phyloP scores from a whole-genome alignment of 2,329 filamentous ascomycete species.

The Talaromyces albobiverticillius region DNA sequence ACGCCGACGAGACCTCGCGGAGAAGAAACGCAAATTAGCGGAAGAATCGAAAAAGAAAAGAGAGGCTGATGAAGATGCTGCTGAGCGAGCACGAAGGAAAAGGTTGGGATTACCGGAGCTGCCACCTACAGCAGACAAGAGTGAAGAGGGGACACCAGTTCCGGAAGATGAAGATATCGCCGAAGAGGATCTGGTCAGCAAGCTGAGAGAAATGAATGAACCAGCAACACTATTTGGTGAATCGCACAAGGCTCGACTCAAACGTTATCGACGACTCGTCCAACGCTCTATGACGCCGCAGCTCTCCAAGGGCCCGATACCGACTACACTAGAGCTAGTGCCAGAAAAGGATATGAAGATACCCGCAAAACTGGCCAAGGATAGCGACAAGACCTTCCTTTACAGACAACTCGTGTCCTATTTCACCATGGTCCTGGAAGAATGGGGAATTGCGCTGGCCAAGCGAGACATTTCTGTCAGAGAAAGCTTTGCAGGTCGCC shows the following conservation, averaged over 20 bases:
- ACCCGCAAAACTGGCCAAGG: constrained; percentile 55
- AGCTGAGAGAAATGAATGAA: constrained; percentile 69
- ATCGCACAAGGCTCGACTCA: constrained; percentile 64
- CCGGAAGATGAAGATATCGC: constrained; percentile 59
- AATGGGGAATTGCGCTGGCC: constrained; percentile 78
- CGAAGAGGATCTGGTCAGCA: constrained; percentile 66
- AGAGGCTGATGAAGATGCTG: constrained; percentile 70
- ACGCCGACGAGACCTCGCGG: constrained; percentile 67
- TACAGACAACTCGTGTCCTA: constrained; percentile 89
- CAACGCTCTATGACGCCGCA: constrained; percentile 37
- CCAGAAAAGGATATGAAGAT: constrained; percentile 89
- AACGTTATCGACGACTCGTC: constrained; percentile 66
- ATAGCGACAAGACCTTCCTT: constrained; percentile 64
- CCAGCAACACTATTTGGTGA: constrained; percentile 80
- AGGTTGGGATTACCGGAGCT: constrained; percentile 77
- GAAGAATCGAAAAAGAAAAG: constrained; percentile 70
- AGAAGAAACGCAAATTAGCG: constrained; percentile 76
- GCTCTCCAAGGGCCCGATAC: constrained; percentile 74
- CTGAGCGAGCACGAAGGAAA: constrained; percentile 70
- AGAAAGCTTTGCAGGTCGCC: constrained; percentile 74
- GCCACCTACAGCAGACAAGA: constrained; percentile 38
- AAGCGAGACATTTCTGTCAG: constrained; percentile 56
- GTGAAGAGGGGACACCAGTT: constrained; percentile 27
- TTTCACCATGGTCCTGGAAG: constrained; percentile 90
- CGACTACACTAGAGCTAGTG: constrained; percentile 76